Base-by-base conservation (phyloP, 1,284 basidiomycete genomes). In the Leccinum griseonigrum region DNA sequence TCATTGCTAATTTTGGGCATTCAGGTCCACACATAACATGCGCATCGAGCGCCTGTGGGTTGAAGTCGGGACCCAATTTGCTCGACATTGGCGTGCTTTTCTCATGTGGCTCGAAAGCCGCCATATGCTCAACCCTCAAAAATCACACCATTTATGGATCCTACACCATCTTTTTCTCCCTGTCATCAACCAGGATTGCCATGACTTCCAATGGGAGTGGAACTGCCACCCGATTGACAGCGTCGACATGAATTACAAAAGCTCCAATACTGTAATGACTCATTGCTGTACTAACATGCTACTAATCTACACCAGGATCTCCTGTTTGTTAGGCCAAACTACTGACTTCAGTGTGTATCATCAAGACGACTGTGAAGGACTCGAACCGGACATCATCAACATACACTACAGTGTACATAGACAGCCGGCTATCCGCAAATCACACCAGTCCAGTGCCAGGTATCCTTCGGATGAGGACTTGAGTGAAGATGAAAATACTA, bases 21-120 rank as follows among this genome's bases (percentile, higher is more conserved):
- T 52, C 29, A 16, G 59, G 13, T 66, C 65, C 1, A 56, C 58
- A 1, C 34, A 51, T 2, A 66, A 66, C 18, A n/a, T 58, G 3
- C 16, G n/a, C 0, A 80, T 81, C 59, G 79, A 83, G 58, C 59
- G 71, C 0, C 63, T 83, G 0, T 83, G 78, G 78, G 71, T 72
- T 1, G 75, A 78, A 31, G 63, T 77, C 3, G 73, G 73, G 0
- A 46, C 34, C 0, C 67, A 66, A 1, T 69, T 69, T 58, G 69
- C 57, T 2, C 6, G 48, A 1, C 58, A 57, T 28, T 77, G 76
- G 75, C 54, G 59, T 4, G 65, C 66, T 2, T 74, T 77, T 43
- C 76, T 77, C 28, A 62, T 60, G 0, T 48, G 59, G 0, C 69
- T 77, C 0, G 70, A 76, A 60, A 32, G 13, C 0, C 40, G 43